Base-by-base conservation (phyloP, 305 asterid species). In the Lippia alba region DNA sequence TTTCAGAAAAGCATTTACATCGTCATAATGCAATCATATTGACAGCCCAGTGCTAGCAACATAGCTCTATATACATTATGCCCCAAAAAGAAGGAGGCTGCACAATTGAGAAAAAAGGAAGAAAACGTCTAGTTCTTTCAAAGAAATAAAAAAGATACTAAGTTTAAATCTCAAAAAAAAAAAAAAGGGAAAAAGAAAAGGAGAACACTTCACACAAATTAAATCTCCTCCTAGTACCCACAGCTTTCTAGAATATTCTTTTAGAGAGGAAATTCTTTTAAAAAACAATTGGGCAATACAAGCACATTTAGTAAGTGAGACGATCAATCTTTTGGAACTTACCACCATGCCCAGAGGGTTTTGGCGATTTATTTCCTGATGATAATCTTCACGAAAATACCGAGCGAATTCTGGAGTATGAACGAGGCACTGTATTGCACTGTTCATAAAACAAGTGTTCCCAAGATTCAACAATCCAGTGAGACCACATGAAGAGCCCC, bases 341-440 rank as follows among this genome's bases (percentile, higher is more conserved):
- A 95, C 99, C 78, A 95, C 96, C 97, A 90, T 95, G 86, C 99
- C 99, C 55, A 95, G 85, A 74, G 99, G 99, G 74, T 95, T 95
- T 79, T 90, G 93, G 71, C 92, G 84, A 79, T 94, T 94, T 74
- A 94, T 94, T 77, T 94, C 98, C 80, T 85, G 92, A 86, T 94
- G 89, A 75, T 95, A 95, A 85, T 95, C 97, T 69, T 95, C 98
- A 71, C 92, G 96, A 79, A 95, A 95, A 82, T 90, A 95, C 67
- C 81, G 85, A 72, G 99, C 88, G 78, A 95, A 90, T 79, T 95
- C 98, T 15, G 97, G 98, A 34, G 99, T 95, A 74, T 95, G 99
- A 69, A 92, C 98, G 32, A 95, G 97, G 83, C 99, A 95, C 73
- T 95, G 99, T 74, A 95, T 92, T 66, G 99, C 98, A 79, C 97